phyloP scores from a whole-genome alignment of 345 rosid species.

The Aquilaria yunnanensis region DNA sequence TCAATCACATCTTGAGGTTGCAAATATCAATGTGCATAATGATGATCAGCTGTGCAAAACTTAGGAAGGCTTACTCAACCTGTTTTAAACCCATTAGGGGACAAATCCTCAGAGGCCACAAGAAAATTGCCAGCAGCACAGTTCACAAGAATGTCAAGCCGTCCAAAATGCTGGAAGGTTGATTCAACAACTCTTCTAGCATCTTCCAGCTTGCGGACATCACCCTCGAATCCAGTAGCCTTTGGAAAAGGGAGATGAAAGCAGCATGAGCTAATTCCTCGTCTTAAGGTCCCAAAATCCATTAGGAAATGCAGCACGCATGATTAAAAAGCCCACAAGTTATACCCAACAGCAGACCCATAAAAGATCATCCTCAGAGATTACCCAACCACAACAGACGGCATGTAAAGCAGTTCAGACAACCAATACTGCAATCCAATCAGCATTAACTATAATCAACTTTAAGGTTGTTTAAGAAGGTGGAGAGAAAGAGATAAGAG shows the following conservation, averaged over 20 bases:
- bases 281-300: neutral
- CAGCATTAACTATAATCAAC: too few species aligned
- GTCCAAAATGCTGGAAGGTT: conserved; percentile 54
- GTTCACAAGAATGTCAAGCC: conserved; percentile 65
- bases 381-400: too few species aligned
- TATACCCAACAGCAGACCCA: too few species aligned
- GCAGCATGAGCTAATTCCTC: neutral
- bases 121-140: conserved; percentile 87
- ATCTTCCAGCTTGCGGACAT: conserved; percentile 74
- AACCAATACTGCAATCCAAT: too few species aligned
- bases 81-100: conserved; percentile 79
- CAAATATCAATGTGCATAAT: too few species aligned
- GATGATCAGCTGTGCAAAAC: too few species aligned
- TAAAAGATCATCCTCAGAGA: too few species aligned
- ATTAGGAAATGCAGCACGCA: neutral
- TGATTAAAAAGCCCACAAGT: too few species aligned
- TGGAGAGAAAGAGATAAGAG: neutral
- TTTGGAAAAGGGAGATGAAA: conserved; percentile 3
- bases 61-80: conserved; percentile 23
- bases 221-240: conserved; percentile 88
- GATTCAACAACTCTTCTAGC: conserved; percentile 66
- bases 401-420: too few species aligned
- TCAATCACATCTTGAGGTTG: too few species aligned
- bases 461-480: too few species aligned
- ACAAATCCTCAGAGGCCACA: conserved; percentile 68